A percentile compares a stretch with the other conserved stretches of the same genome.
Evolutionary conservation across 2,329 filamentous ascomycete species (phyloP).

Genomic region (Periconia sp.): DNA sequence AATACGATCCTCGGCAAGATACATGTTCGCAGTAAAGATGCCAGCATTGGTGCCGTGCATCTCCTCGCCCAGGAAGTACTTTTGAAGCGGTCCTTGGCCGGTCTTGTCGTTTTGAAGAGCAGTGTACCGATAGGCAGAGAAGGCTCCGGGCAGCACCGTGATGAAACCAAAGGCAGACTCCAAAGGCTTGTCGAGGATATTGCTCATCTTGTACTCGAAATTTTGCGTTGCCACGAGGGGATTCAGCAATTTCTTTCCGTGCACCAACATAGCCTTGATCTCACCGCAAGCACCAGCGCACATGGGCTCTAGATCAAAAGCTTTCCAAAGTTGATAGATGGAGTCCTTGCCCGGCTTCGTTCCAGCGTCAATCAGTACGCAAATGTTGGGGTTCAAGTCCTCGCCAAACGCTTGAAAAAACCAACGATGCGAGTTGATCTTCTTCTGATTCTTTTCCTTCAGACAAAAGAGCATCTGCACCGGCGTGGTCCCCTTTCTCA

Average conservation of each 20-base stretch:
- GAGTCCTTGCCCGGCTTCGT: conserved; percentile 92
- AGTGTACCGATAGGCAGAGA: conserved; percentile 95
- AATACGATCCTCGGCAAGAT: conserved; percentile 96
- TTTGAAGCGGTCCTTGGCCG: conserved; percentile 86
- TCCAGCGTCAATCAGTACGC: conserved; percentile 92
- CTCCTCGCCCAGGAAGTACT: conserved; percentile 89
- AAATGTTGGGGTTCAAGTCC: conserved; percentile 93
- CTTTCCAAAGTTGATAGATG: conserved; percentile 98
- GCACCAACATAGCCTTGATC: conserved; percentile 95
- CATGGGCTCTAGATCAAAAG: conserved; percentile 96
- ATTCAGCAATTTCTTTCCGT: conserved; percentile 86
- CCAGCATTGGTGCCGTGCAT: conserved; percentile 91
- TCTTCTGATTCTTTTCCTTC: conserved; percentile 99
- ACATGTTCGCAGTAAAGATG: conserved; percentile 99
- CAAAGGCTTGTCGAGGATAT: conserved; percentile 95
- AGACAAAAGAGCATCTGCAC: conserved; percentile 97
- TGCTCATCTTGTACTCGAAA: conserved; percentile 99
- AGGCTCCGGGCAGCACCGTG: conserved; percentile 91
- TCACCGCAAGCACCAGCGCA: conserved; percentile 97
- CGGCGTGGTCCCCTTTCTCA: conserved; percentile 82
- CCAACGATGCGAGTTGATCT: conserved; percentile 99
- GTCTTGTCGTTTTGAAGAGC: conserved; percentile 97
- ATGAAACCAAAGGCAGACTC: conserved; percentile 99
- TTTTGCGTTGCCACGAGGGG: conserved; percentile 95
- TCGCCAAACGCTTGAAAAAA: conserved; percentile 97